Evolutionary conservation across 805 yeast genomes (phyloP).

Genomic region (Monosporozyma servazzii): DNA sequence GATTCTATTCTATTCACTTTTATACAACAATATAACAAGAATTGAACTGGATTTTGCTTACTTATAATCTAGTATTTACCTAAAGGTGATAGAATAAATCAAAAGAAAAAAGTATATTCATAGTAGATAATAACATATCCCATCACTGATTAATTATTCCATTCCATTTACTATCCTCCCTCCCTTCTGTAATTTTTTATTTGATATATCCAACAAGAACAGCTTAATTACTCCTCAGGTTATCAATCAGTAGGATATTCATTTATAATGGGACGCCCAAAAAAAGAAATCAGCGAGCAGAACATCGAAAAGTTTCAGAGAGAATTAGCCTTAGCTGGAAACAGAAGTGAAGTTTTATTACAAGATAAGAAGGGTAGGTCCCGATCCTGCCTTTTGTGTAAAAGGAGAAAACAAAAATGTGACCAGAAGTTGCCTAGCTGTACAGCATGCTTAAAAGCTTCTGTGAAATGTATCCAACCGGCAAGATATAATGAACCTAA

Average conservation of each 20-base stretch:
- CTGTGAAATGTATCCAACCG: constrained; percentile 54
- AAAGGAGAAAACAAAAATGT: constrained; percentile 52
- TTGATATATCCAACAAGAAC: background rate
- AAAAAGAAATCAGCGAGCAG: constrained; percentile 27
- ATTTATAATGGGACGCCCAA: constrained; percentile 29
- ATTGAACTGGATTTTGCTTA: background rate
- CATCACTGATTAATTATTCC: background rate
- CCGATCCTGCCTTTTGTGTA: constrained; percentile 47
- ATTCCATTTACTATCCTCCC: background rate
- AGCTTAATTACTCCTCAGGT: background rate
- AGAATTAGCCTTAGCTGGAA: constrained; percentile 29
- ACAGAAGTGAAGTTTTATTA: constrained; percentile 20
- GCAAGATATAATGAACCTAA: constrained; percentile 36
- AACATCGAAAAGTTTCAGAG: constrained; percentile 28
- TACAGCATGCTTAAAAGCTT: constrained; percentile 57
- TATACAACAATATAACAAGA: background rate
- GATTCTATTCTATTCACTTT: background rate
- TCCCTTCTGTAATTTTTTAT: background rate
- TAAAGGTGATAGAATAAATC: background rate
- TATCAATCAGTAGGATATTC: background rate
- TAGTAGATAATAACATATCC: background rate
- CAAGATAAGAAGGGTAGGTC: constrained; percentile 47
- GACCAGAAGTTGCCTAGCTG: constrained; percentile 58
- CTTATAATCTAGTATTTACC: background rate
- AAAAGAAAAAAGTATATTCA: background rate